phyloP scores from a whole-genome alignment of 2,329 filamentous ascomycete species.

The Aspergillus terreus region DNA sequence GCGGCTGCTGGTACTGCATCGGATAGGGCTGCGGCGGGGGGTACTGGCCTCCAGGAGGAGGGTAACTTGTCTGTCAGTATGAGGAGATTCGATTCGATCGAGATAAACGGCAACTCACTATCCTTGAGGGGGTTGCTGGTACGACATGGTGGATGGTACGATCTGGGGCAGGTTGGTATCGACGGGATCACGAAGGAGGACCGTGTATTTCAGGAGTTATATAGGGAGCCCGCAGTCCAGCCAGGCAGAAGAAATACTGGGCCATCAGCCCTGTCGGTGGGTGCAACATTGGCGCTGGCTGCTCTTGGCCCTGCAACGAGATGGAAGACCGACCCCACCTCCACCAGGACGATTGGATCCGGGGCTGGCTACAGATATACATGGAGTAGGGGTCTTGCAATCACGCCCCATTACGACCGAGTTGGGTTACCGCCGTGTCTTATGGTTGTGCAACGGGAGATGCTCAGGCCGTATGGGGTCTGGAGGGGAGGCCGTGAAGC shows the following conservation, averaged over 20 bases:
- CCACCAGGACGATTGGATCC: conserved; percentile 5
- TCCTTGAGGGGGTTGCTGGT: conserved; percentile 11
- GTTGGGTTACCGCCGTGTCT: neutral
- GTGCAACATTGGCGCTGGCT: conserved; percentile 1
- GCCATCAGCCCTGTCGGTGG: conserved; percentile 7
- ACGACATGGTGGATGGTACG: conserved; percentile 5
- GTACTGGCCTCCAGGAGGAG: conserved; percentile 12
- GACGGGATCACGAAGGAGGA: neutral
- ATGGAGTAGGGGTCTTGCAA: neutral
- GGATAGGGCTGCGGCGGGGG: conserved; percentile 9
- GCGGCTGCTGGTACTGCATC: conserved; percentile 12
- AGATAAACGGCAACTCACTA: conserved; percentile 6
- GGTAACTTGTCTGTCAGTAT: conserved; percentile 7
- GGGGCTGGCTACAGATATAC: neutral
- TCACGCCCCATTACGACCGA: neutral
- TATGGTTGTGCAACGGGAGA: neutral
- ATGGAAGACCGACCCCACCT: conserved; percentile 7
- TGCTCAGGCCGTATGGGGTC: too few relatives aligned
- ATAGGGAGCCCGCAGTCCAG: neutral
- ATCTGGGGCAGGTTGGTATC: neutral
- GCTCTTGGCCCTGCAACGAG: conserved; percentile 10
- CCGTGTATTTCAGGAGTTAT: conserved; percentile 1
- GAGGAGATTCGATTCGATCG: neutral
- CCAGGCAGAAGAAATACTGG: conserved; percentile 13
- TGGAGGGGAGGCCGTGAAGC: too few relatives aligned